A percentile compares a stretch with the other conserved stretches of the same genome.
Conservation (phyloP, 2,329 filamentous ascomycete species). For the Sarocladiaceae sp. region DNA sequence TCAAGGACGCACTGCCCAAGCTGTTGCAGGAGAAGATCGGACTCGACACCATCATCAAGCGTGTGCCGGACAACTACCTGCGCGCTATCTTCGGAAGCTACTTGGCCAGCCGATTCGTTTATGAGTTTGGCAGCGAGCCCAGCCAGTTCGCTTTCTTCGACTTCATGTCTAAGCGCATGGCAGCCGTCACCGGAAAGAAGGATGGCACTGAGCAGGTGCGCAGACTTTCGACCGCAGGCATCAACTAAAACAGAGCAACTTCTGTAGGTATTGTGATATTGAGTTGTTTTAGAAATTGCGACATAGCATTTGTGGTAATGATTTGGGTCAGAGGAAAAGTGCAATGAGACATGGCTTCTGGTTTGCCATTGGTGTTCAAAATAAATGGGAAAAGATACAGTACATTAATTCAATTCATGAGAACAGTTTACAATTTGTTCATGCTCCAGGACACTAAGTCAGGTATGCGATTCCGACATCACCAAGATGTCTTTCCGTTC, state of each 20-base stretch:
- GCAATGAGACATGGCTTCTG: too few species aligned
- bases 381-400: too few species aligned
- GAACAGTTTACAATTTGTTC: too few species aligned
- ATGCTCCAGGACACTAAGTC: too few species aligned
- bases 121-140: slow-evolving; percentile 86
- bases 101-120: slow-evolving; percentile 92
- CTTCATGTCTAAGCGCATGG: slow-evolving; percentile 70
- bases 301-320: too few species aligned
- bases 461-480: too few species aligned
- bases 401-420: too few species aligned
- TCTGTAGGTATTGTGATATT: too few species aligned
- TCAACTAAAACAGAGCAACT: not conserved
- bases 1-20: slow-evolving; percentile 80
- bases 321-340: too few species aligned
- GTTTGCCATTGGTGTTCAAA: too few species aligned
- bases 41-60: slow-evolving; percentile 77
- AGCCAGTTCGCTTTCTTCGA: slow-evolving; percentile 98
- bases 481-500: too few species aligned
- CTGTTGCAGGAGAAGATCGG: slow-evolving; percentile 86
- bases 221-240: slow-evolving; percentile 17
- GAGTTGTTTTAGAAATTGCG: too few species aligned
- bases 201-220: slow-evolving; percentile 23
- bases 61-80: slow-evolving; percentile 89
- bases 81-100: slow-evolving; percentile 95
- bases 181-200: slow-evolving; percentile 31